Conservation (phyloP, 2,329 filamentous ascomycete genomes). For the Fusarium transvaalense region DNA sequence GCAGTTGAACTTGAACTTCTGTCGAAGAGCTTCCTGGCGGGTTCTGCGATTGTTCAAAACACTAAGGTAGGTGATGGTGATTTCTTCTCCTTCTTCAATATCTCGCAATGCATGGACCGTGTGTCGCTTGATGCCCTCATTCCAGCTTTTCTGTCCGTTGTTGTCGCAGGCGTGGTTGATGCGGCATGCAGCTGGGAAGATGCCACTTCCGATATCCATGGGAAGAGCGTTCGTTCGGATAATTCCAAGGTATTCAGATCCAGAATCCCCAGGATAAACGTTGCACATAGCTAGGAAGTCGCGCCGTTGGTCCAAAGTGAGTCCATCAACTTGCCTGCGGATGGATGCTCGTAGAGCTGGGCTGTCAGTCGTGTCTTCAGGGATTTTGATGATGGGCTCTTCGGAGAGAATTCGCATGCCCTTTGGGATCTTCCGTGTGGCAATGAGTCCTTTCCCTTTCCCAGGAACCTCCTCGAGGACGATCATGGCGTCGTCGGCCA, state of each 20-base stretch:
- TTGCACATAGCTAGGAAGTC: not conserved
- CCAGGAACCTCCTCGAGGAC: not conserved
- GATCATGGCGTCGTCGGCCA: not conserved
- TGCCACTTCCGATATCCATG: not conserved
- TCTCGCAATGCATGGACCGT: not conserved
- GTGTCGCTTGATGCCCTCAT: not conserved
- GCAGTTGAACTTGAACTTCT: not conserved
- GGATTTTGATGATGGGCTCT: not conserved
- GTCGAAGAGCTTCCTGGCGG: not conserved
- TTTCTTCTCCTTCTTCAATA: not conserved
- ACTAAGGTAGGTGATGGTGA: not conserved
- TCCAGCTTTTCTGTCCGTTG: not conserved
- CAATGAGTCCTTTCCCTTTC: not conserved
- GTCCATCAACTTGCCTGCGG: not conserved
- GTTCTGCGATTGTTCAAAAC: not conserved
- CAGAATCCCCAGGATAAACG: not conserved
- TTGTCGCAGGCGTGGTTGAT: constrained; percentile 6
- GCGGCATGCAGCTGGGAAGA: not conserved
- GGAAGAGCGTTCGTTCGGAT: not conserved
- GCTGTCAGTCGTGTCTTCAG: not conserved
- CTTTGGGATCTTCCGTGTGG: not conserved
- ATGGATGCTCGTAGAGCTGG: not conserved
- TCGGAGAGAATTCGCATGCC: not conserved
- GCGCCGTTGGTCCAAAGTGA: not conserved
- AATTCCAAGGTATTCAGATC: not conserved